Evolutionary conservation across 2,329 filamentous ascomycete species (phyloP).

Genomic region (Fusarium floridanum): DNA sequence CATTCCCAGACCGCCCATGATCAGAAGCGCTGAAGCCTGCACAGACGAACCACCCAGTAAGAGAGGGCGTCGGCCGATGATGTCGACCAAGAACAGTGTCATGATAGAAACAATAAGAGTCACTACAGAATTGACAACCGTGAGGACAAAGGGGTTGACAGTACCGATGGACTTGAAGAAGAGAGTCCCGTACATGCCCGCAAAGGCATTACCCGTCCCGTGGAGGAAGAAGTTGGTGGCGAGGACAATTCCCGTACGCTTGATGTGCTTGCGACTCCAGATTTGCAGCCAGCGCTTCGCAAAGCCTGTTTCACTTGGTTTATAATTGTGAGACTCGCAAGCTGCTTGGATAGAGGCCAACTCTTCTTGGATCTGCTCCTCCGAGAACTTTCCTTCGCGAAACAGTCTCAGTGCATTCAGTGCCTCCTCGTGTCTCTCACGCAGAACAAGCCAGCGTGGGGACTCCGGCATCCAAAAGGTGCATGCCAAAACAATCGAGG

Average conservation of each 20-base stretch:
- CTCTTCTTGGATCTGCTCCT: conserved; percentile 43
- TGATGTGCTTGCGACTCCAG: conserved; percentile 38
- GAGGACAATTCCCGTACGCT: conserved; percentile 43
- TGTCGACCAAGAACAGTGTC: conserved; percentile 35
- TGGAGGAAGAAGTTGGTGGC: conserved; percentile 50
- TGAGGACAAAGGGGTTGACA: conserved; percentile 47
- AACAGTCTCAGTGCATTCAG: conserved; percentile 41
- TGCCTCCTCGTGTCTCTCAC: conserved; percentile 48
- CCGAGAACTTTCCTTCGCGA: conserved; percentile 39
- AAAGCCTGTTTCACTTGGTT: neutral
- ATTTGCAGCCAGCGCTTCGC: conserved; percentile 40
- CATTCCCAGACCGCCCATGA: conserved; percentile 54
- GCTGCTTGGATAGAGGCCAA: conserved; percentile 13
- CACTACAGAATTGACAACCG: conserved; percentile 37
- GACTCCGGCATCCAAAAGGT: conserved; percentile 34
- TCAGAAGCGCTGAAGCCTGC: conserved; percentile 48
- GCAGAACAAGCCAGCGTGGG: conserved; percentile 48
- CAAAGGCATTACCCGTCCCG: conserved; percentile 47
- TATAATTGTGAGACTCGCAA: neutral
- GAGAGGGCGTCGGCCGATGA: conserved; percentile 37
- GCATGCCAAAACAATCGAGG: conserved; percentile 42
- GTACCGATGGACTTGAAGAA: conserved; percentile 47
- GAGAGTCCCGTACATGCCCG: conserved; percentile 48
- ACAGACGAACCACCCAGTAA: conserved; percentile 46
- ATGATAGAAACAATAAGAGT: conserved; percentile 31